Base-by-base conservation (phyloP, 2,329 filamentous ascomycete genomes). In the Helotiales sp. region DNA sequence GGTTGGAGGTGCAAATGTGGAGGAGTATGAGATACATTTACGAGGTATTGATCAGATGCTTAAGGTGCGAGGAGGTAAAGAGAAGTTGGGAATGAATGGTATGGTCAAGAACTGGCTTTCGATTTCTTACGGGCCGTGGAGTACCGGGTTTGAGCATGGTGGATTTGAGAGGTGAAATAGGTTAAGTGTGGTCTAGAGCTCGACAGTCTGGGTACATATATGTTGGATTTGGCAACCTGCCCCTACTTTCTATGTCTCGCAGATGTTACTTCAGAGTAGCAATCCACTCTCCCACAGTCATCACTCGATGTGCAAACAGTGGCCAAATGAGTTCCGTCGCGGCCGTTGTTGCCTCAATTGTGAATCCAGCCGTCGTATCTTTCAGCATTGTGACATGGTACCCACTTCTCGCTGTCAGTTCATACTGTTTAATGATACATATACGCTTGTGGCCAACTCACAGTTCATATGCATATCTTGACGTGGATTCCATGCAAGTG, bases 401-500 rank as follows among this genome's bases (percentile, higher is more conserved):
- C 50, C 67, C 67, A 15, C 66, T 69, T 22, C 3, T 2, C 24
- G 5, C 0, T 10, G 46, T 55, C 31, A 61, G 29, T 17, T 19
- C 2, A 4, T 9, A n/a, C 25, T 34, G 27, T 4, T 12, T 29
- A 31, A 19, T 31, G 31, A 34, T 15, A n/a, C n/a, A 44, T 24
- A 2, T 3, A 17, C 2, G n/a, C 31, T 49, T 24, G n/a, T 15
- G 9, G 12, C 25, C 36, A 36, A 66, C 66, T 61, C 30, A 68
- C 70, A 72, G 38, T 49, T 73, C 71, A 62, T 65, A 66, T 17
- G 70, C 72, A 64, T 70, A 68, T 55, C 72, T 60, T 12, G 70
- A 70, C n/a, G 71, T 73, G n/a, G 67, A 62, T 54, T 74, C 72
- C 40, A 74, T 33, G 49, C 72, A 73, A 5, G 68, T 68, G 52